Percentiles rank a stretch among this genome's conserved stretches.
These are phyloP conservation scores for Chrysoporthe cubensis DNA, from an alignment of 2,329 filamentous ascomycete genomes.

Conservation along the genomic window DNA sequence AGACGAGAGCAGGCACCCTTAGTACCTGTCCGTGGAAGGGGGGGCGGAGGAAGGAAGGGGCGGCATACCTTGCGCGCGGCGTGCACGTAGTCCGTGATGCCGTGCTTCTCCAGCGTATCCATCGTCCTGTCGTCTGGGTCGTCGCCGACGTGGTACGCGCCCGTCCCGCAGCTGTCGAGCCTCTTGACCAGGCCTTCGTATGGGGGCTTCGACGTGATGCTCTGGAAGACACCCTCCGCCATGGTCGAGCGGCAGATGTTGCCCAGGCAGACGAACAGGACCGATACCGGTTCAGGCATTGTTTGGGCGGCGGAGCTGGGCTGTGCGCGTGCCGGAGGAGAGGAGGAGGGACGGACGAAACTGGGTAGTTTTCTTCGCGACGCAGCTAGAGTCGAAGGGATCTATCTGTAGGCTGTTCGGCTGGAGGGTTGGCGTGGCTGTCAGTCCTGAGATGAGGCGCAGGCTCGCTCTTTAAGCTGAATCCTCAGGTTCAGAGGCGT, in stretches of 20 bases:
- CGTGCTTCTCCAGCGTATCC: constrained; percentile 72
- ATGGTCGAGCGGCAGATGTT: constrained; percentile 96
- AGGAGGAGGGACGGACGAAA: not conserved
- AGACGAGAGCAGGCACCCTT: not conserved
- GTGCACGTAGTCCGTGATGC: constrained; percentile 78
- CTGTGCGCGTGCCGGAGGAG: not conserved
- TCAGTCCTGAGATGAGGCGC: not conserved
- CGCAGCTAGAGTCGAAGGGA: too few species aligned
- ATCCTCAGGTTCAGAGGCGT: not conserved
- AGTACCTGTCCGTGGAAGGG: not conserved
- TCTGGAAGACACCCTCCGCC: constrained; percentile 91
- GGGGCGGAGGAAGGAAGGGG: not conserved
- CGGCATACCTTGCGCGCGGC: constrained; percentile 71
- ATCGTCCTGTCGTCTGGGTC: constrained; percentile 83
- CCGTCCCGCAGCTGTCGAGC: constrained; percentile 89
- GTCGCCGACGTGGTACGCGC: constrained; percentile 80
- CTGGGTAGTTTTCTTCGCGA: too few species aligned
- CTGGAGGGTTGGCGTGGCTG: not conserved
- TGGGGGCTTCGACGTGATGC: constrained; percentile 64
- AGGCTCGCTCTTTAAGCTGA: not conserved
- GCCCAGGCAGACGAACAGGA: constrained; percentile 94
- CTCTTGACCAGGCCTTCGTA: constrained; percentile 63
- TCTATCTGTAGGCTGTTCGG: too few species aligned
- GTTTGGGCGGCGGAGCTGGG: not conserved
- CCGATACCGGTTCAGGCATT: constrained; percentile 54